Evolutionary conservation across 768 basidiomycete genomes (phyloP).

Genomic region (Psilocybe sp.): DNA sequence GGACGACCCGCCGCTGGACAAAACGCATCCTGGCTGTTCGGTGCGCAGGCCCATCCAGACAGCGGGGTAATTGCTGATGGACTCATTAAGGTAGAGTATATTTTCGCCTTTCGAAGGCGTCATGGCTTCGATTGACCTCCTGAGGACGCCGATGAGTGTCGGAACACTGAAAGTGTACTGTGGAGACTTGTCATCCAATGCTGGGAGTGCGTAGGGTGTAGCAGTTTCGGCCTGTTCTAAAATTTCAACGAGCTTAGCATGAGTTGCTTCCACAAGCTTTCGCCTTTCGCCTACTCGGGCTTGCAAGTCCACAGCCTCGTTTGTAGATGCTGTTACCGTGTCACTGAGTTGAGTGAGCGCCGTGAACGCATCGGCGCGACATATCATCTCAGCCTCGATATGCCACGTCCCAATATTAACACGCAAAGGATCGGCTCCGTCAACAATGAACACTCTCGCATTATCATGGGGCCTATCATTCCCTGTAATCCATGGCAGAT

Average conservation of each 20-base stretch:
- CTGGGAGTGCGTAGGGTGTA: slow-evolving; percentile 8
- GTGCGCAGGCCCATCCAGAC: slow-evolving; percentile 61
- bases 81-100: slow-evolving; percentile 58
- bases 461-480: slow-evolving; percentile 39
- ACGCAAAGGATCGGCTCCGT: slow-evolving; percentile 62
- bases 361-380: slow-evolving; percentile 50
- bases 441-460: slow-evolving; percentile 58
- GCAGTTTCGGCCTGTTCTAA: slow-evolving; percentile 26
- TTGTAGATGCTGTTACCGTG: neutral
- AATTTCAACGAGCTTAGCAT: slow-evolving; percentile 3
- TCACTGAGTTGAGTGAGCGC: slow-evolving; percentile 48
- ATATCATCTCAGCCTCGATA: slow-evolving; percentile 55
- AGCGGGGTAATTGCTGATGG: slow-evolving; percentile 51
- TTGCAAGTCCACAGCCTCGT: neutral
- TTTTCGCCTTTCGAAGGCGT: slow-evolving; percentile 35
- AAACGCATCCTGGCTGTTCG: slow-evolving; percentile 44
- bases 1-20: slow-evolving; percentile 61
- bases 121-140: slow-evolving; percentile 34
- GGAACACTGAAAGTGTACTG: slow-evolving; percentile 34
- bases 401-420: slow-evolving; percentile 47
- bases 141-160: slow-evolving; percentile 47
- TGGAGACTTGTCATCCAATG: neutral
- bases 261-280: slow-evolving; percentile 21
- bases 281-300: slow-evolving; percentile 2
- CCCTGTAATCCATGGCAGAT: slow-evolving; percentile 62